Evolutionary conservation across 805 yeast genomes (phyloP).

Genomic region (Kluyveromyces starmeri): DNA sequence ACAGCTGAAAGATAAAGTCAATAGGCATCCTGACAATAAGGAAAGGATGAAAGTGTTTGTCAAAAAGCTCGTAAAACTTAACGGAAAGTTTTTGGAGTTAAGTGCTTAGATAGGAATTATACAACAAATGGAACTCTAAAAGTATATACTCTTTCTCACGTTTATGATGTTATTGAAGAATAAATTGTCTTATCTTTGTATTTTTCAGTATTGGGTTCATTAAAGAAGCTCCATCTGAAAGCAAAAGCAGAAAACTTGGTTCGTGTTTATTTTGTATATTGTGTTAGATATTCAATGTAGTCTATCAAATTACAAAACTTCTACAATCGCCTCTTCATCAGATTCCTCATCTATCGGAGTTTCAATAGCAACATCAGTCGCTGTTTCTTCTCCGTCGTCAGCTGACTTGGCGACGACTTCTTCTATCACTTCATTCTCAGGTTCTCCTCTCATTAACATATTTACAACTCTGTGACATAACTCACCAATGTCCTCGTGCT

Average conservation of each 20-base stretch:
- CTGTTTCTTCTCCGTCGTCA: constrained; percentile 37
- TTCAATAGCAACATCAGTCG: constrained; percentile 21
- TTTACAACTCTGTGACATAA: constrained; percentile 80
- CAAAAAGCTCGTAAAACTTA: constrained; percentile 46
- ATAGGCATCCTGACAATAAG: constrained; percentile 54
- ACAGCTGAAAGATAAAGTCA: constrained; percentile 52
- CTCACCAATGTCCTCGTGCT: constrained; percentile 46
- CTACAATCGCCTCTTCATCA: constrained; percentile 29
- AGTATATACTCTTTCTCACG: too few species aligned
- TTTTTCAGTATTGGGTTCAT: too few species aligned
- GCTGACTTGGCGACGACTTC: constrained; percentile 39
- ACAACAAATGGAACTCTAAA: too few species aligned
- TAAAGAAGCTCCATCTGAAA: too few species aligned
- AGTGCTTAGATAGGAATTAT: constrained; percentile 1
- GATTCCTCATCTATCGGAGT: constrained; percentile 17
- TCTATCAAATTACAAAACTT: constrained; percentile 23
- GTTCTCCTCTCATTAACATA: constrained; percentile 87
- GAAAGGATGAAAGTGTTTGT: constrained; percentile 49
- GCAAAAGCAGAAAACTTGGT: too few species aligned
- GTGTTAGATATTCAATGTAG: background rate
- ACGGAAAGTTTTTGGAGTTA: constrained; percentile 25
- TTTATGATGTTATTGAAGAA: too few species aligned
- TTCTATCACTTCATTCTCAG: constrained; percentile 36
- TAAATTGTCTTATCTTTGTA: too few species aligned
- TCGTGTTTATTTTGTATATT: too few species aligned